phyloP scores from a whole-genome alignment of 1,139 yeast species.

The Trichomonascaceae sp. region DNA sequence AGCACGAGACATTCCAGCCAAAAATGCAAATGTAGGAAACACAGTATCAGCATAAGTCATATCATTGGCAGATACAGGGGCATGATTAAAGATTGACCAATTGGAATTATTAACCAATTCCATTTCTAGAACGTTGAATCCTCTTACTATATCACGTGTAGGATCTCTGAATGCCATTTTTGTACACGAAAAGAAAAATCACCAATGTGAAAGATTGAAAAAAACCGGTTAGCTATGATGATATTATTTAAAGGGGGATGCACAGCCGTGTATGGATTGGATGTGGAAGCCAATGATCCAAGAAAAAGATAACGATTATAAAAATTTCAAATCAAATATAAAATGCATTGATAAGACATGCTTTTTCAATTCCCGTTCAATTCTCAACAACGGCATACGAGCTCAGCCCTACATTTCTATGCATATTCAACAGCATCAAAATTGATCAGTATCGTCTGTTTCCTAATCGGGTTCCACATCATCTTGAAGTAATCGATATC shows the following conservation, averaged over 20 bases:
- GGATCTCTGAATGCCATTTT: slow-evolving; percentile 22
- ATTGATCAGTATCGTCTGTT: no score
- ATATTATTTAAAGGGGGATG: background rate
- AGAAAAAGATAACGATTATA: no score
- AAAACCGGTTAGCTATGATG: background rate
- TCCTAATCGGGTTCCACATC: no score
- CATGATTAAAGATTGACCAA: slow-evolving; percentile 26
- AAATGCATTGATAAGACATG: no score
- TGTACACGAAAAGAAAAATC: background rate
- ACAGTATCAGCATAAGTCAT: slow-evolving; percentile 35
- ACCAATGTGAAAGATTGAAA: background rate
- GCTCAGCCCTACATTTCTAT: no score
- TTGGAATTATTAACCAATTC: slow-evolving; percentile 28
- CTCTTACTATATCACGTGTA: slow-evolving; percentile 31
- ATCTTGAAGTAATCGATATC: no score
- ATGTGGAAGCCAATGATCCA: background rate
- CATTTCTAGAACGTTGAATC: slow-evolving; percentile 35
- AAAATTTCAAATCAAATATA: no score
- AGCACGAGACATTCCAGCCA: slow-evolving; percentile 30
- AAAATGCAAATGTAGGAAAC: slow-evolving; percentile 34
- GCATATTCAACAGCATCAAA: no score
- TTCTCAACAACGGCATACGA: no score
- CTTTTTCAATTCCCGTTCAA: no score
- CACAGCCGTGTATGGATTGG: background rate
- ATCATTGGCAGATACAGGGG: slow-evolving; percentile 25